Percentiles rank a stretch among this genome's conserved stretches.
Evolutionary conservation across 305 asterid genomes (phyloP).

Genomic region (Rubia balearica): DNA sequence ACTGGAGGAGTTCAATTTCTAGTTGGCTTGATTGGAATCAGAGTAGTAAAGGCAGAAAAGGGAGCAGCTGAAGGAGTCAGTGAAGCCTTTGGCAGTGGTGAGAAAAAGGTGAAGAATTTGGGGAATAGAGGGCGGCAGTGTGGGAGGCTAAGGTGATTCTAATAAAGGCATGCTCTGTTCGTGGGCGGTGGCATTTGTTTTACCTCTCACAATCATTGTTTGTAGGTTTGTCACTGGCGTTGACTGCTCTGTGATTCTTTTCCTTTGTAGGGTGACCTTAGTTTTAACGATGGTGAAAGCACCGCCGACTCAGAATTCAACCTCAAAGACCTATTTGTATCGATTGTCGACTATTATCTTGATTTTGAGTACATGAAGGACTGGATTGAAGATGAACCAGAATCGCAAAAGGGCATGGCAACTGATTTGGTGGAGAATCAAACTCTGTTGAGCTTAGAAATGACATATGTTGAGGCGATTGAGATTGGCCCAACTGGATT

Average conservation of each 20-base stretch:
- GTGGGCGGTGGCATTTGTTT: no score
- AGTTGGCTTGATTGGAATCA: no score
- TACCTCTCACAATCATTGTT: no score
- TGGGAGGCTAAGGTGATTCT: no score
- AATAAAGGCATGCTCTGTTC: no score
- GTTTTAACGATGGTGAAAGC: constrained; percentile 28
- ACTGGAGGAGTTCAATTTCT: no score
- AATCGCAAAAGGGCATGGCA: constrained; percentile 23
- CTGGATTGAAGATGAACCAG: constrained; percentile 30
- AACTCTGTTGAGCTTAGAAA: constrained; percentile 13
- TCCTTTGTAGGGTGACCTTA: constrained; percentile 15
- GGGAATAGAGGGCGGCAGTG: no score
- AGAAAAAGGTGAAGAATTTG: no score
- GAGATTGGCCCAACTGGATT: constrained; percentile 18
- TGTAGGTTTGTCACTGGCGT: no score
- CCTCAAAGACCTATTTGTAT: constrained; percentile 34
- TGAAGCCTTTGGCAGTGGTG: no score
- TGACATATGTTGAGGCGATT: constrained; percentile 15
- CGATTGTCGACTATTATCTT: constrained; percentile 51
- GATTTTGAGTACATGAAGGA: constrained; percentile 46
- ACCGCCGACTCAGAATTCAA: constrained; percentile 22
- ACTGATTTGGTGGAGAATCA: constrained; percentile 27
- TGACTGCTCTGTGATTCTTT: constrained; percentile 6
- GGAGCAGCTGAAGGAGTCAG: no score
- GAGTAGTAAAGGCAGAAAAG: no score